phyloP scores from a whole-genome alignment of 208 protist genomes.

The Wallacemonas sp. region DNA sequence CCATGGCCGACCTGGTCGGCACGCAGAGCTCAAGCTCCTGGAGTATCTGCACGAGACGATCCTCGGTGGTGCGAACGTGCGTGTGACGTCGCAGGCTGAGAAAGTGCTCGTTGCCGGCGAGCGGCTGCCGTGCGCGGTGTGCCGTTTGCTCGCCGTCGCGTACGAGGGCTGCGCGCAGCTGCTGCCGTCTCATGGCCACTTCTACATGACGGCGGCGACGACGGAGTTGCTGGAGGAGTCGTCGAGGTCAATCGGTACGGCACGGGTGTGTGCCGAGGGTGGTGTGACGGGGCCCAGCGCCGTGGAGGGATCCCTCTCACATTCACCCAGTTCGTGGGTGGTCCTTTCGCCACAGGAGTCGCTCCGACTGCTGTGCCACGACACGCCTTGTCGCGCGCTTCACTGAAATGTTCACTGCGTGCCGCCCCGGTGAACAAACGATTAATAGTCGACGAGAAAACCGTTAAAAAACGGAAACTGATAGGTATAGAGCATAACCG shows the following conservation, averaged over 20 bases:
- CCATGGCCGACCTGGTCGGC: conserved; percentile 23
- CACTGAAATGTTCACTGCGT: too few relatives aligned
- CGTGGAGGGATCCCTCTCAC: too few relatives aligned
- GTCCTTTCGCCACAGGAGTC: too few relatives aligned
- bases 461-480: background rate
- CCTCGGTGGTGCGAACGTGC: background rate
- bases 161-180: conserved; percentile 28
- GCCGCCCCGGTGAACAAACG: too few relatives aligned
- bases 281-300: too few relatives aligned
- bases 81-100: background rate
- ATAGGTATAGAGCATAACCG: too few relatives aligned
- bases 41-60: conserved; percentile 17
- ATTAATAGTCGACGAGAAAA: too few relatives aligned
- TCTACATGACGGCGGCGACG: conserved; percentile 30
- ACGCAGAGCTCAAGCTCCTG: conserved; percentile 50
- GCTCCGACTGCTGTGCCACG: too few relatives aligned
- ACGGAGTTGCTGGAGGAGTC: background rate
- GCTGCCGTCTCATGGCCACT: conserved; percentile 46
- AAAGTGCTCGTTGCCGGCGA: conserved; percentile 40
- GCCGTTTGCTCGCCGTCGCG: conserved; percentile 27
- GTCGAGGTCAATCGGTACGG: too few relatives aligned
- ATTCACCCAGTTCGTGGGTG: too few relatives aligned
- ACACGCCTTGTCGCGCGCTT: too few relatives aligned
- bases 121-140: conserved; percentile 39
- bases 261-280: too few relatives aligned